Evolutionary conservation across 176 grass and related monocot genomes (phyloP), one percentile per base, ranked within the genome.

Genomic region (Urochloa ruziziensis): DNA sequence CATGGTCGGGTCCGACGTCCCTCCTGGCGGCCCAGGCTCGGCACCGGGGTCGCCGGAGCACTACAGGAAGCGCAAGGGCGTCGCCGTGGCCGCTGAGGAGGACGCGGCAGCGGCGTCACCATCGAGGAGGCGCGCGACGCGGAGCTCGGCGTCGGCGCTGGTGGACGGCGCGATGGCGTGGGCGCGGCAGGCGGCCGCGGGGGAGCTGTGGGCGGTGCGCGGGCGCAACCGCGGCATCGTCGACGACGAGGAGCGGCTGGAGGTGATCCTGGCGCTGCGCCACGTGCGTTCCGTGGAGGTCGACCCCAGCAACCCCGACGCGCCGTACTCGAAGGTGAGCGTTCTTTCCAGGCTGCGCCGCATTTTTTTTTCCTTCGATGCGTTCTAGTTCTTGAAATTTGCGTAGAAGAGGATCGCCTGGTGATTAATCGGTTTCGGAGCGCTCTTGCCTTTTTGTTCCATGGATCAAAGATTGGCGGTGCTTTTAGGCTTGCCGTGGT

Each of bases 1-100:
- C 64, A 86, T 90, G 88, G 73, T 46, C 56, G 88, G 63, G 27
- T 65, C 83, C 56, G 88, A 82, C 72, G 17, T 57, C 63, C 46
- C 72, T 40, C 21, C 39, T 23, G 11, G 58, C 10, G 36, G 81
- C n/a, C 66, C 68, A 60, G 51, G 61, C 7, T 4, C 58, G 33
- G 25, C 25, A 6, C 25, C 27, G 19, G 32, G 27, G 42, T 7
- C 17, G 0, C 33, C 23, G 3, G 23, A 48, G 64, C 29, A 13
- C 18, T 8, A 64, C 28, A 56, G 56, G 73, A 90, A 82, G 88
- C 73, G 88, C 73, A 73, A 64, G 88, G n/a, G 44, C 12, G 8
- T 58, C 36, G 28, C 4, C 0, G 73, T 3, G 47, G 27, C 58
- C 18, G 8, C 7, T 44, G 23, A 49, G 47, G 62, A 28, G 46